Evolutionary conservation across 225 moss, liverwort and hornwort species (phyloP), one percentile per base, ranked within the genome.

Genomic region (Thuidium tamariscinum): DNA sequence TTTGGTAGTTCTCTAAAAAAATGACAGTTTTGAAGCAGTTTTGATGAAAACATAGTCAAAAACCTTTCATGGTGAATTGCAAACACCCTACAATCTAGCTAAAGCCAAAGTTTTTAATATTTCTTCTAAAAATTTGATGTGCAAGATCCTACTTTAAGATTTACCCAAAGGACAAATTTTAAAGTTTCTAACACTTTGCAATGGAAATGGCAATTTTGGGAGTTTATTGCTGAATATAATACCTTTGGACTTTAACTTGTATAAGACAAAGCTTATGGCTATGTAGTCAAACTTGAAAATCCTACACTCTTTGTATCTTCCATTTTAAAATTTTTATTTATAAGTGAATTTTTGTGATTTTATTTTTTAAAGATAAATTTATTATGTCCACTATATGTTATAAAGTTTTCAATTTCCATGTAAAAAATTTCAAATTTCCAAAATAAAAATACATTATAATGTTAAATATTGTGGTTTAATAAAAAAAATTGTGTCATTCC

Each of bases 191-290:
- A 39, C 2, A 68, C 7, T 30, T 36, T 66, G 21, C 11, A 21
- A 21, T 66, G 10, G 21, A 0, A 66, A 11, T 3, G 11, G 11
- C 0, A 66, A 0, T 36, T 65, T 66, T 20, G n/a, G 21, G 0
- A 6, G 6, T 36, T 36, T 66, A 11, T 11, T 21, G 6, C 21
- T 66, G 36, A 36, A 36, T 11, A n/a, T 18, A 66, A 20, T 6
- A 1, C 6, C 8, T 66, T 20, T 21, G 0, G 21, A 36, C 11
- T 36, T 36, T 21, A n/a, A 11, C 3, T 11, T 36, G 6, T 36
- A 6, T 8, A 19, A 5, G n/a, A 19, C 0, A 5, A 0, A 66
- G 1, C 21, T 6, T 37, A 23, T 37, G 13, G 13, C 2, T 0
- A 12, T 13, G 2, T 23, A 37, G 4, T 23, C 22, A 67, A 67